Conservation (phyloP, 495 filamentous ascomycete genomes). For the Hypoxylon lienhwacheense region DNA sequence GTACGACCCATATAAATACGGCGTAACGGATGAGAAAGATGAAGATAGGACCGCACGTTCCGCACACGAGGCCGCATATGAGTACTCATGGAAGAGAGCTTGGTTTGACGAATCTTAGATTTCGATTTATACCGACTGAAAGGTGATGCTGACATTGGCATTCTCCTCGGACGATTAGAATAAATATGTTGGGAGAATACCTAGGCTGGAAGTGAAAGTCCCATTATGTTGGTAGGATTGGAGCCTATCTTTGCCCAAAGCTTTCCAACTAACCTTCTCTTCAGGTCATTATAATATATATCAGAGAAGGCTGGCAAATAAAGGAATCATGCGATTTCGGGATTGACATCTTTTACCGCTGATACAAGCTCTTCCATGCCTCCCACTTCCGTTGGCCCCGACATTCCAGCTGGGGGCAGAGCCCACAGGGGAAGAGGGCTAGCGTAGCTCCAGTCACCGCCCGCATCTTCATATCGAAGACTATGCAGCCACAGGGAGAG, state of each 20-base stretch:
- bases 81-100: too few relatives aligned
- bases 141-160: too few relatives aligned
- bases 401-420: constrained; percentile 65
- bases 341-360: constrained; percentile 44
- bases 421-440: constrained; percentile 87
- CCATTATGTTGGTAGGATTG: too few relatives aligned
- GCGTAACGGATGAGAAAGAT: too few relatives aligned
- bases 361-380: constrained; percentile 55
- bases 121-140: too few relatives aligned
- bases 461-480: constrained; percentile 77
- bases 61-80: too few relatives aligned
- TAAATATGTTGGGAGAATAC: too few relatives aligned
- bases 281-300: neutral
- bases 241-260: too few relatives aligned
- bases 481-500: constrained; percentile 93
- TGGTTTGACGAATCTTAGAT: too few relatives aligned
- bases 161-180: too few relatives aligned
- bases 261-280: neutral
- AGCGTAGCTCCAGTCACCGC: constrained; percentile 82
- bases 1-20: too few relatives aligned
- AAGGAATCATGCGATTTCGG: constrained; percentile 32
- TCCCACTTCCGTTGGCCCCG: constrained; percentile 62
- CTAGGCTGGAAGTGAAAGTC: neutral
- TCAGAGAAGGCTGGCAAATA: neutral
- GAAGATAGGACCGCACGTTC: too few relatives aligned